A percentile compares a stretch with the other conserved stretches of the same genome.
Evolutionary conservation across 495 filamentous ascomycete genomes (phyloP).

Genomic region (Talaromyces borbonicus): DNA sequence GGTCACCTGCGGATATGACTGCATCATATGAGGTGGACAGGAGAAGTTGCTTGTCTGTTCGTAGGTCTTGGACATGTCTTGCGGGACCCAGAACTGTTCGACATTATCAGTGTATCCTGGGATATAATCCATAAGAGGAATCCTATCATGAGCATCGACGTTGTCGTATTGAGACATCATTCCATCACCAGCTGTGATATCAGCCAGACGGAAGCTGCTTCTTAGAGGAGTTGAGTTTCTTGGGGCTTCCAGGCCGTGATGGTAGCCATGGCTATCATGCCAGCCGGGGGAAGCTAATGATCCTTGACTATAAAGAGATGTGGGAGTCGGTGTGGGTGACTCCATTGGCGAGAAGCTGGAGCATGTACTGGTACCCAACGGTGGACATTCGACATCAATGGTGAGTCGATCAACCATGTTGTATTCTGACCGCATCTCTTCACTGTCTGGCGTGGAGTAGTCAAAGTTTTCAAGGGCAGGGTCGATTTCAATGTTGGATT

Average conservation of each 20-base stretch:
- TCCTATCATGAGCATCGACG: conserved; percentile 29
- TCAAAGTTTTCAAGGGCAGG: conserved; percentile 3
- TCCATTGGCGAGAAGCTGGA: conserved; percentile 37
- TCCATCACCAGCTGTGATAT: conserved; percentile 24
- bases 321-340: conserved; percentile 36
- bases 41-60: conserved; percentile 22
- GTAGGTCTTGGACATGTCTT: conserved; percentile 32
- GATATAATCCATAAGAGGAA: conserved; percentile 31
- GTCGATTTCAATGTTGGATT: conserved; percentile 6
- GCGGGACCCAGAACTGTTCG: conserved; percentile 34
- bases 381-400: conserved; percentile 35
- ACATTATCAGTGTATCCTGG: conserved; percentile 34
- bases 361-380: conserved; percentile 35
- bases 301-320: conserved; percentile 34
- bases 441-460: conserved; percentile 12
- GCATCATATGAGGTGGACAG: conserved; percentile 26
- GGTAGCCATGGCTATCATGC: conserved; percentile 27
- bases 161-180: conserved; percentile 26
- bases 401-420: conserved; percentile 33
- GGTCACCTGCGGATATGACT: conserved; percentile 28
- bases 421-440: conserved; percentile 34
- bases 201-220: conserved; percentile 30
- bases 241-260: conserved; percentile 23
- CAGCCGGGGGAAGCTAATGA: conserved; percentile 33
- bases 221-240: conserved; percentile 28